Evolutionary conservation across 2,329 filamentous ascomycete genomes (phyloP).

Genomic region (Orbilia quercus): DNA sequence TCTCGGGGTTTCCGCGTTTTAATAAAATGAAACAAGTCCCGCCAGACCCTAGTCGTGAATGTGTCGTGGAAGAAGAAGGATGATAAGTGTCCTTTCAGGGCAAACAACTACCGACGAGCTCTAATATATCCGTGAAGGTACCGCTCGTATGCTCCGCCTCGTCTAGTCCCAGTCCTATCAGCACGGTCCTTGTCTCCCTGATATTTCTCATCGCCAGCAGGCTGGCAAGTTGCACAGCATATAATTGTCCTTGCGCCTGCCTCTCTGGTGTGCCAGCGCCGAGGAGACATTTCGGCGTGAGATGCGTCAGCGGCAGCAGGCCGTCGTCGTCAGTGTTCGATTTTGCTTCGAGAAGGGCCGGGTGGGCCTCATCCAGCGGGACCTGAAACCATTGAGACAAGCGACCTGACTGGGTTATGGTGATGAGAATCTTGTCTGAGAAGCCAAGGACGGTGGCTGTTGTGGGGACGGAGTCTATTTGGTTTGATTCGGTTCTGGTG

Average conservation of each 20-base stretch:
- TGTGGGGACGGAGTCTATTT: conserved; percentile 75
- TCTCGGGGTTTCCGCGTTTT: conserved; percentile 26
- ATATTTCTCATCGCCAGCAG: conserved; percentile 78
- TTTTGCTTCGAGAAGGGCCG: conserved; percentile 70
- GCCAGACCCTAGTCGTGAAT: conserved; percentile 32
- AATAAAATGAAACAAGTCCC: conserved; percentile 1
- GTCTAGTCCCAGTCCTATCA: conserved; percentile 71
- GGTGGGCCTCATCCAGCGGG: conserved; percentile 75
- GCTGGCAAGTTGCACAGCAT: conserved; percentile 88
- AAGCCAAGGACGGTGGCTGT: conserved; percentile 79
- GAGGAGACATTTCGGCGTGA: conserved; percentile 87
- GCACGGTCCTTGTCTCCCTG: conserved; percentile 70
- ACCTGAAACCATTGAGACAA: conserved; percentile 94
- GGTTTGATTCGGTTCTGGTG: conserved; percentile 21
- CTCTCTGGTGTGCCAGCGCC: conserved; percentile 82
- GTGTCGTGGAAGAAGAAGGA: not conserved
- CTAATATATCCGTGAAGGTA: conserved; percentile 67
- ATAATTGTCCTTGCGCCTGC: conserved; percentile 85
- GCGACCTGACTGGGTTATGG: conserved; percentile 84
- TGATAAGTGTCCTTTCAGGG: conserved; percentile 24
- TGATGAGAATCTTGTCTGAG: conserved; percentile 89
- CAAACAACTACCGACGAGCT: conserved; percentile 70
- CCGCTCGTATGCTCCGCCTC: conserved; percentile 62
- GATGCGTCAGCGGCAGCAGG: conserved; percentile 79
- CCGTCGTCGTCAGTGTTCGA: conserved; percentile 65